phyloP scores from a whole-genome alignment of 225 moss, liverwort and hornwort genomes.

The Climacium dendroides region DNA sequence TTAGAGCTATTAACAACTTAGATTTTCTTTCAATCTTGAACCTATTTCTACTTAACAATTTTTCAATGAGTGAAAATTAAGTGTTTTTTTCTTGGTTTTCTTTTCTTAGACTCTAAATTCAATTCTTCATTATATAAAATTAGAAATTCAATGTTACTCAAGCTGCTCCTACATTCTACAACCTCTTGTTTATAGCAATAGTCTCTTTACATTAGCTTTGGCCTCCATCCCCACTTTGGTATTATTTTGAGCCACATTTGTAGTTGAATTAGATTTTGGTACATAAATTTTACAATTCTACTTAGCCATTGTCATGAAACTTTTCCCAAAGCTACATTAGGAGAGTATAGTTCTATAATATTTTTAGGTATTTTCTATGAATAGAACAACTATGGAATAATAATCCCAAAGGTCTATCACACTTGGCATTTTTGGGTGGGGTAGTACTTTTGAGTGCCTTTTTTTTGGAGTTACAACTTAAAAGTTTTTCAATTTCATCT shows the following conservation, averaged over 20 bases:
- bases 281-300: not conserved
- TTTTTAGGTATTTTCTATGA: not conserved
- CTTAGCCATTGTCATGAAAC: not conserved
- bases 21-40: no score
- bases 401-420: not conserved
- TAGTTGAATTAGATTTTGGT: not conserved
- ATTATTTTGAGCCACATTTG: not conserved
- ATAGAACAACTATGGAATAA: not conserved
- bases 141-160: accelerated
- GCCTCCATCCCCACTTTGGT: not conserved
- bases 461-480: not conserved
- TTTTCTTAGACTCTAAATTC: no score
- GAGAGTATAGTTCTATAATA: not conserved
- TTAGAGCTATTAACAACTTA: no score
- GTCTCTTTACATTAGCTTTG: not conserved
- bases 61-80: no score
- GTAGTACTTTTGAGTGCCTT: not conserved
- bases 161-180: not conserved
- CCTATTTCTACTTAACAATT: no score
- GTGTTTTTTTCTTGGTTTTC: no score
- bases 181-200: not conserved
- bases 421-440: not conserved
- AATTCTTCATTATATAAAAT: no score
- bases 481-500: not conserved
- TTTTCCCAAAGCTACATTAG: not conserved